Evolutionary conservation across 345 rosid species (phyloP), one percentile per base, ranked within the genome.

Genomic region (Cardamine occulta): DNA sequence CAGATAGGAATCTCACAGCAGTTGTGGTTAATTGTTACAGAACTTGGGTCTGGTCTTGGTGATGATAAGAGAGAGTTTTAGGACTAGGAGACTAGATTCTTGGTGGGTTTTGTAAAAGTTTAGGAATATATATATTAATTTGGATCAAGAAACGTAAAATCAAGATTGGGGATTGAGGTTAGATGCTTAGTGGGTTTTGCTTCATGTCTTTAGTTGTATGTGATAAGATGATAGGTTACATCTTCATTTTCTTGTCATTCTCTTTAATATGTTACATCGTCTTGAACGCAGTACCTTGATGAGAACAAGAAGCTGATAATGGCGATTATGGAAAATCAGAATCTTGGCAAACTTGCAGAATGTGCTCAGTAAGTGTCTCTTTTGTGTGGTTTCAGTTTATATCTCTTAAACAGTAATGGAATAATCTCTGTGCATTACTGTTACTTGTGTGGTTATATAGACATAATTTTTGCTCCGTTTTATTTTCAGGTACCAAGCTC

Each of bases 251-350:
- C 40, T 58, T 75, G 2, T 67, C 66, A 7, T 67, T 40, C 32
- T 42, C 23, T 34, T 75, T 49, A 21, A 3, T 44, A 12, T 74
- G 5, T 7, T 21, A 37, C 19, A 23, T 35, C 68, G 81, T 18
- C 62, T 72, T 53, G 40, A 77, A 32, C 83, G 77, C 84, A 95
- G 99, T 89, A 80, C 77, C 97, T 95, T 62, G 99, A 95, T 77
- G 99, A 95, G 84, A 95, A 92, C 85, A 92, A 89, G 68, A 90
- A 85, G 86, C 72, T 95, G 84, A 90, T 92, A 70, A 76, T 95
- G 80, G 94, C 98, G 1, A 95, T 95, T 69, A 81, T 90, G 94
- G 99, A 95, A 57, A 90, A 90, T 72, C 98, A 95, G 82, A 95
- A 92, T 76, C 96, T 89, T 11, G 97, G 98, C 49, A 95, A 88